These are phyloP conservation scores for Cronartium quercuum DNA, from an alignment of 1,284 basidiomycete species.

Conservation along the genomic window DNA sequence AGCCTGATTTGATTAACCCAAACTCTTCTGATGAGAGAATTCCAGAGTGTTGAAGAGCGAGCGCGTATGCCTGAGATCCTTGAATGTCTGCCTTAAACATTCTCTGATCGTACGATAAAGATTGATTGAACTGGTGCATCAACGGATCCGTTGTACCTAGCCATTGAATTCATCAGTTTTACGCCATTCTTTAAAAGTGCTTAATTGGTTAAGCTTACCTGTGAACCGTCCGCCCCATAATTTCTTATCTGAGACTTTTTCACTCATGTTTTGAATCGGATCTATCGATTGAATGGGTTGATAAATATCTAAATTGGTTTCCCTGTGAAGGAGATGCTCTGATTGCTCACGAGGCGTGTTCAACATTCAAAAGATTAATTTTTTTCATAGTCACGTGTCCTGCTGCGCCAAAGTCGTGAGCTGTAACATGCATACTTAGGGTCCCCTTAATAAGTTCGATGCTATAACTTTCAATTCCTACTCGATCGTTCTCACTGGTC, in stretches of 20 bases:
- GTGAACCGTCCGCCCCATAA: conserved; percentile 64
- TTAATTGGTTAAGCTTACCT: too few species aligned
- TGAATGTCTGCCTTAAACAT: conserved; percentile 88
- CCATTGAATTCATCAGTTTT: not conserved
- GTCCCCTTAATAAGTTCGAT: too few species aligned
- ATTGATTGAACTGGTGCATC: conserved; percentile 94
- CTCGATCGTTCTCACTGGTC: too few species aligned
- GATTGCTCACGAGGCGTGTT: too few species aligned
- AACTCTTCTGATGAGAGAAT: conserved; percentile 70
- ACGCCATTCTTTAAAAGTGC: not conserved
- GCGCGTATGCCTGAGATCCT: conserved; percentile 92
- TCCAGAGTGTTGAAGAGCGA: conserved; percentile 68
- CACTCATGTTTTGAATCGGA: not conserved
- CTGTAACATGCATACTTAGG: too few species aligned
- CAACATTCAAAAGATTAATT: too few species aligned
- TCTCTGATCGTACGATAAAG: conserved; percentile 84
- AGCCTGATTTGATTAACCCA: conserved; percentile 66
- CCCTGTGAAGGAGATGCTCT: too few species aligned
- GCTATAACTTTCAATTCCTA: too few species aligned
- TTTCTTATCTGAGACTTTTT: conserved; percentile 51
- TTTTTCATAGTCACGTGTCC: too few species aligned
- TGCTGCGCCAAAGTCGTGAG: too few species aligned
- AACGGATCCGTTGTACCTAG: conserved; percentile 14
- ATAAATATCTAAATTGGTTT: too few species aligned
- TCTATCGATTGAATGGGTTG: not conserved